Base-by-base conservation (phyloP, 768 basidiomycete species). In the Pisolithus sp. region DNA sequence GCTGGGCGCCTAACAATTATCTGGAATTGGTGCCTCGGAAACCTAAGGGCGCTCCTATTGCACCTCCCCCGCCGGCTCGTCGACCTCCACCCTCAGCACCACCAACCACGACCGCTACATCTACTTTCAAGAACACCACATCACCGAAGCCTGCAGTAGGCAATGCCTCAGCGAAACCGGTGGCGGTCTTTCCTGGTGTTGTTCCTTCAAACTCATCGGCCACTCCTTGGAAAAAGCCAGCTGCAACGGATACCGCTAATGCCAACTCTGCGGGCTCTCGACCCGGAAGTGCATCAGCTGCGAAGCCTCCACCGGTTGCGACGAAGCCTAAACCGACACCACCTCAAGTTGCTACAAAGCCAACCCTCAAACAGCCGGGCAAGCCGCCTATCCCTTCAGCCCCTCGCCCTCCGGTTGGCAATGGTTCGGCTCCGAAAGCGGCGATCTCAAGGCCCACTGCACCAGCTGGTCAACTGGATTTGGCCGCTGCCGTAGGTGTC, bases 1-100 rank as follows among this genome's bases (percentile, higher is more conserved):
- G 92, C 13, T 99, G 94, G 93, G 92, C 94, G 18, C 96, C 96
- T 2, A 84, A 86, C 58, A 93, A 92, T 67, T 96, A 93, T 62
- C 82, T 95, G 7, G 93, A 96, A 64, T 76, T 86, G 31, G 79
- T 86, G 5, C 83, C 84, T 17, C 80, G 80, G 20, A 82, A 79
- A 57, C 77, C 82, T 2, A 81, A 80, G 40, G 76, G 84, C 2
- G 72, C 82, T 0, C 75, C 84, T 21, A 75, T 86, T 0, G 82
- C 88, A 0, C 86, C 89, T 0, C 84, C 86, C 1, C 86, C 85
- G 0, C 83, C 89, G 2, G 62, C 68, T 41, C 71, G 70, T 30
- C 73, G 74, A 38, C 67, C 68, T 10, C 77, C 79, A 8, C 73
- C 79, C 3, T 68, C 71, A 17, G 64, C 69, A 3, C 73, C 81